These are phyloP conservation scores for Ormosia emarginata DNA, from an alignment of 306 rosid genomes.

Conservation along the genomic window DNA sequence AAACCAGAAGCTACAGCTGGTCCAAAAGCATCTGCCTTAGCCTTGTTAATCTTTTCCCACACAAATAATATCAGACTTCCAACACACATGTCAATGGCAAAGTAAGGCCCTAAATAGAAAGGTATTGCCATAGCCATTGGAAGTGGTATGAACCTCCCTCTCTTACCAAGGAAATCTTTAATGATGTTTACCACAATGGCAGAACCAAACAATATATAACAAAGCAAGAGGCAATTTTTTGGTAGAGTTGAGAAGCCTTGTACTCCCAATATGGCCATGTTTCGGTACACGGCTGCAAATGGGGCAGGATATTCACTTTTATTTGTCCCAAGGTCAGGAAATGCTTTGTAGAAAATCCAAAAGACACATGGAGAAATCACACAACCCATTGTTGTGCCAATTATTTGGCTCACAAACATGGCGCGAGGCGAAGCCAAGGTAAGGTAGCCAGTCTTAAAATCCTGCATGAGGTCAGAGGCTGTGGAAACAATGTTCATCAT, in stretches of 20 bases:
- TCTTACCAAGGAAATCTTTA: conserved; percentile 38
- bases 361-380: conserved; percentile 47
- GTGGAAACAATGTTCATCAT: conserved; percentile 57
- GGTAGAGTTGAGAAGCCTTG: conserved; percentile 43
- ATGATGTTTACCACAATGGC: conserved; percentile 34
- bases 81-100: conserved; percentile 54
- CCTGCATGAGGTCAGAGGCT: conserved; percentile 50
- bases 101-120: conserved; percentile 47
- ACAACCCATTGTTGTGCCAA: conserved; percentile 56
- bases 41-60: conserved; percentile 39
- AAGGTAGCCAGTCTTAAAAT: conserved; percentile 51
- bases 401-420: conserved; percentile 55
- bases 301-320: conserved; percentile 43
- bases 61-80: conserved; percentile 47
- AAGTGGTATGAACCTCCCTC: conserved; percentile 44
- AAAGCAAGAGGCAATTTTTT: conserved; percentile 40
- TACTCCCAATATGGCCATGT: conserved; percentile 44
- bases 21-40: conserved; percentile 48
- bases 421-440: conserved; percentile 49
- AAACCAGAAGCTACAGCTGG: conserved; percentile 59
- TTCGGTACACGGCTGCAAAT: conserved; percentile 35
- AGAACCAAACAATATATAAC: conserved; percentile 36
- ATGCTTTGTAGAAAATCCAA: conserved; percentile 53
- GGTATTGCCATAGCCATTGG: conserved; percentile 64
- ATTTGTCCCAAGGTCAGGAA: conserved; percentile 39